Evolutionary conservation across 495 filamentous ascomycete species (phyloP), one percentile per base, ranked within the genome.

Genomic region (Penicillium soppii): DNA sequence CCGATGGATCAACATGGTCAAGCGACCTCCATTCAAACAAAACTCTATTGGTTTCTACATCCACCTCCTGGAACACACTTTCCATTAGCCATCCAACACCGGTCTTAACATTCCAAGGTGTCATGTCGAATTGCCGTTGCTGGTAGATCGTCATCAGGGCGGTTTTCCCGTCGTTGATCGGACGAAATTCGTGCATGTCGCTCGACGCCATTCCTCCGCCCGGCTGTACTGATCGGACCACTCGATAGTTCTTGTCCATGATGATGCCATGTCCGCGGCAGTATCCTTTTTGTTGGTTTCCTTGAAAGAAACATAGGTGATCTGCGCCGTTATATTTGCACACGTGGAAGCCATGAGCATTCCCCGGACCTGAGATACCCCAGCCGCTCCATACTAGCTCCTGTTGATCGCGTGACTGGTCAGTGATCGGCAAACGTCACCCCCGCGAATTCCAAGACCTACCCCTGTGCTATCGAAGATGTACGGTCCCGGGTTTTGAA

Each of bases 71-170:
- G 44, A 77, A 77, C 6, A 74, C 65, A 45, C 71, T 74, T 52
- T 81, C 74, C 64, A 78, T 73, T 19, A 81, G 23, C 76, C 76
- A 80, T 0, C 75, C 76, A 38, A 75, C 61, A 9, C 75, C 72
- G 1, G 63, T 61, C 43, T 67, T 67, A 40, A 80, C 62, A 23
- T 81, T 82, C 71, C 73, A 79, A 6, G 69, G 54, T 8, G 66
- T 78, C 66, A 82, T 72, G 43, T 83, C 78, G 29, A 76, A 74
- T 26, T 75, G 74, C 25, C 76, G 74, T 43, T 77, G 77, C 48
- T 81, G 75, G 53, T 84, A 84, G 13, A 81, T 68, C 4, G 78
- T 79, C 61, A 82, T 76, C 21, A 82, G 56, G 0, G 78, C 79
- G 3, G 76, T 78, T 44, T 76, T 70, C 30, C 79, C 75, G 49